phyloP scores from a whole-genome alignment of 306 rosid genomes.

The Aeschynomene evenia region DNA sequence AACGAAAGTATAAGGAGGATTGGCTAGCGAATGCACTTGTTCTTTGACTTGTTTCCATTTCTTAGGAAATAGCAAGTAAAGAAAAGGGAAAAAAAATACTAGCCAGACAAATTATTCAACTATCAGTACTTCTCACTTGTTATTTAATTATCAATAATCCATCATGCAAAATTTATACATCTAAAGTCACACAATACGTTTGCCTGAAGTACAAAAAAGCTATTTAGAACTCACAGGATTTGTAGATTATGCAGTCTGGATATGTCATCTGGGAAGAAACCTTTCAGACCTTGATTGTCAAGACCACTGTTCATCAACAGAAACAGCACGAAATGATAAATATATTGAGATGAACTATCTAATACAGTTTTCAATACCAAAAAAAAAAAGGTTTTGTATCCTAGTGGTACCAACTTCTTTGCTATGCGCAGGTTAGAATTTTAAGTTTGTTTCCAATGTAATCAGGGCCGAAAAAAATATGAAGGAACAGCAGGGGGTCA shows the following conservation, averaged over 20 bases:
- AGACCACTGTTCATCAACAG: constrained; percentile 73
- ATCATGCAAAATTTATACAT: constrained; percentile 6
- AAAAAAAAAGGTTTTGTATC: constrained; percentile 15
- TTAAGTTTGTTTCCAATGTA: background rate
- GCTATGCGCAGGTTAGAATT: constrained; percentile 15
- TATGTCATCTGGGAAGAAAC: constrained; percentile 72
- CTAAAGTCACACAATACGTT: background rate
- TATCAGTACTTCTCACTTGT: constrained; percentile 2
- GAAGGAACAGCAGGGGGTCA: background rate
- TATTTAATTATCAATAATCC: constrained; percentile 15
- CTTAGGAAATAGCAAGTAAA: constrained; percentile 1
- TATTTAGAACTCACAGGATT: constrained; percentile 64
- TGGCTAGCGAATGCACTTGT: constrained; percentile 10
- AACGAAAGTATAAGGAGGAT: constrained; percentile 35
- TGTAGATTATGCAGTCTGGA: constrained; percentile 72
- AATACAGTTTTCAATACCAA: constrained; percentile 4
- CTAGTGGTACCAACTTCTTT: constrained; percentile 7
- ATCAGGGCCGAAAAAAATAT: constrained; percentile 11
- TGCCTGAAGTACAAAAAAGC: constrained; percentile 6
- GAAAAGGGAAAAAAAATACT: background rate
- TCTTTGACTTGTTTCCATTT: constrained; percentile 2
- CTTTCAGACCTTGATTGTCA: constrained; percentile 88
- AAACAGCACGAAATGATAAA: constrained; percentile 36
- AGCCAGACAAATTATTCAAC: constrained; percentile 5
- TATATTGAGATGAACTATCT: constrained; percentile 28